Conservation (phyloP, 768 basidiomycete species). For the Kwoniella dejecticola region DNA sequence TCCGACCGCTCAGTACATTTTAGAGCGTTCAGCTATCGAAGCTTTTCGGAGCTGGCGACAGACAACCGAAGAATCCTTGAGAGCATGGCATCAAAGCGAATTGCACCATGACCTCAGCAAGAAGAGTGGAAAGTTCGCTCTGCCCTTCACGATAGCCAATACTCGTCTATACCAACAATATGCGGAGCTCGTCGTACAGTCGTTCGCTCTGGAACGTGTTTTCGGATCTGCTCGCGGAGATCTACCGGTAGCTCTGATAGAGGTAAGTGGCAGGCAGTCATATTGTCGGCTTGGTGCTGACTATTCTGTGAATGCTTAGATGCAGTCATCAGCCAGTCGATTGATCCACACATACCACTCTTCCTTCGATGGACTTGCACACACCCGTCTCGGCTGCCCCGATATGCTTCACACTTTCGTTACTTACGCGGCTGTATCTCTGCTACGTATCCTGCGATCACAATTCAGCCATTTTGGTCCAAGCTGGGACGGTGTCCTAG, state of each 20-base stretch:
- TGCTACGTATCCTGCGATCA: slow-evolving; percentile 23
- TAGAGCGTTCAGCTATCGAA: background rate
- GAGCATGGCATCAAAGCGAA: background rate
- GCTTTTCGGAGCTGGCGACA: background rate
- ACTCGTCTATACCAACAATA: slow-evolving; percentile 38
- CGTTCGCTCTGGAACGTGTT: slow-evolving; percentile 31
- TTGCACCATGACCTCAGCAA: background rate
- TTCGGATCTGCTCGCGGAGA: slow-evolving; percentile 1
- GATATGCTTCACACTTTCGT: slow-evolving; percentile 41
- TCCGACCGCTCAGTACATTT: background rate
- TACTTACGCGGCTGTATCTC: slow-evolving; percentile 44
- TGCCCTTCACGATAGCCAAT: slow-evolving; percentile 5
- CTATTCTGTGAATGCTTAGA: too few species aligned
- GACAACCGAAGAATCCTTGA: background rate
- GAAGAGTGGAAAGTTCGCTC: background rate
- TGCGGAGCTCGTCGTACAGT: slow-evolving; percentile 32
- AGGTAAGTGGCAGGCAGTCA: slow-evolving; percentile 19
- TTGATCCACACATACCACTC: slow-evolving; percentile 39
- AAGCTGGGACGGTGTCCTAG: slow-evolving; percentile 14
- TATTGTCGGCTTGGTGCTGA: background rate
- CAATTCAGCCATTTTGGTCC: slow-evolving; percentile 13
- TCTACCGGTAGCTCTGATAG: slow-evolving; percentile 28
- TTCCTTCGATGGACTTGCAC: slow-evolving; percentile 13
- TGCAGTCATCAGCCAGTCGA: slow-evolving; percentile 25
- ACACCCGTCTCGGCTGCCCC: slow-evolving; percentile 28